Evolutionary conservation across 805 yeast genomes (phyloP).

Genomic region (Candida pseudoglaebosa): DNA sequence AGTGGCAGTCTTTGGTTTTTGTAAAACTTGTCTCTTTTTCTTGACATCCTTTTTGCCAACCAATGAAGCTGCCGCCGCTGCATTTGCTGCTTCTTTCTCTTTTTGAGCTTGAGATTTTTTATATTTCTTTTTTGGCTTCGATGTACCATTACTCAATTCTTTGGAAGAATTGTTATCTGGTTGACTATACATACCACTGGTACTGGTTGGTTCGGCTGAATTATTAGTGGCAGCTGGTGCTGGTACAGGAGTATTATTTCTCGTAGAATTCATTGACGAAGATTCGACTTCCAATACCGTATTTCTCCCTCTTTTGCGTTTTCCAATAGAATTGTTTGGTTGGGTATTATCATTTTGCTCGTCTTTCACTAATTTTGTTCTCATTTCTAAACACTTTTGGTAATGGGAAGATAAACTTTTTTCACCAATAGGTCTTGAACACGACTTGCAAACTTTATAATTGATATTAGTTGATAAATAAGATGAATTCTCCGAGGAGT

Average conservation of each 20-base stretch:
- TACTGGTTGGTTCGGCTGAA: slow-evolving; percentile 3
- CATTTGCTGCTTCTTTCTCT: slow-evolving; percentile 44
- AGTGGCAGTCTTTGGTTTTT: slow-evolving; percentile 38
- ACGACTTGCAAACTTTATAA: slow-evolving; percentile 36
- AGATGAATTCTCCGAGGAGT: slow-evolving; percentile 22
- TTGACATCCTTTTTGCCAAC: slow-evolving; percentile 12
- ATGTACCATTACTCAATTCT: slow-evolving; percentile 12
- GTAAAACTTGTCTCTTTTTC: slow-evolving; percentile 30
- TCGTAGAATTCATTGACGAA: slow-evolving; percentile 37
- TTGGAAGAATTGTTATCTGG: slow-evolving; percentile 7
- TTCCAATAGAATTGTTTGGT: slow-evolving; percentile 11
- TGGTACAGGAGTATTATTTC: slow-evolving; percentile 36
- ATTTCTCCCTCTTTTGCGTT: slow-evolving; percentile 27
- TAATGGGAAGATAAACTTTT: slow-evolving; percentile 30
- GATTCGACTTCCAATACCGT: slow-evolving; percentile 29
- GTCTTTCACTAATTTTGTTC: slow-evolving; percentile 24
- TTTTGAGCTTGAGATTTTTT: slow-evolving; percentile 41
- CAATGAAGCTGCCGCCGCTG: slow-evolving; percentile 43
- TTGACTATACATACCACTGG: background rate
- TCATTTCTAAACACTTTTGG: slow-evolving; percentile 36
- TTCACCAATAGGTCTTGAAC: slow-evolving; percentile 39
- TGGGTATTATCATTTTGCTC: slow-evolving; percentile 14
- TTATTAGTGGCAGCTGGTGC: slow-evolving; percentile 7
- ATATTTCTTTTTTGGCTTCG: slow-evolving; percentile 39
- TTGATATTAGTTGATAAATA: slow-evolving; percentile 30